Base-by-base conservation (phyloP, 2,329 filamentous ascomycete genomes). In the Fusarium chlamydosporum region DNA sequence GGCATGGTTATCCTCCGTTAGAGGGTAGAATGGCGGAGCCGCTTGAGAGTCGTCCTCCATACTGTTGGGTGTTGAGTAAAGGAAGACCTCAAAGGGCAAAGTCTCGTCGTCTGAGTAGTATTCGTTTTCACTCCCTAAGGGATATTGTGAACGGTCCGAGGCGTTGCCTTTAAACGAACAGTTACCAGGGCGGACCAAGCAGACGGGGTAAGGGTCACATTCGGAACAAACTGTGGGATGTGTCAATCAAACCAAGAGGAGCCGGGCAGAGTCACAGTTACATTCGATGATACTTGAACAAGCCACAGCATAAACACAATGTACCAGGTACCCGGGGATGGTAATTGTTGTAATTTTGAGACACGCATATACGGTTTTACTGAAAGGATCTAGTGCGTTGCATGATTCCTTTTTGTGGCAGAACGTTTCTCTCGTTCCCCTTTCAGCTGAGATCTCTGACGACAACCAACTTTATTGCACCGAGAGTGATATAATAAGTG, bases 1-100 rank as follows among this genome's bases (percentile, higher is more conserved):
- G 7, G 64, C 61, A 51, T 73, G 71, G 38, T 74, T 64, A 40
- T 54, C 59, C 2, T 73, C 42, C 6, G 69, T 65, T 13, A 72
- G 45, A 8, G 67, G 64, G 5, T 74, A 74, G 18, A 69, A 74
- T 27, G 71, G 67, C 59, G 68, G 67, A 33, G 68, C 61, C 42
- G 64, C 61, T 27, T 43, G 46, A 4, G 47, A 48, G 29, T 53
- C 43, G 47, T 13, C 42, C 4, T 55, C 33, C 71, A 73, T 73
- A 26, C 31, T 29, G 45, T n/a, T 42, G 11, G n/a, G 13, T 31
- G n/a, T 10, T n/a, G 4, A 34, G 29, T 34, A 20, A 38, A 16
- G 27, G 6, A 8, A 26, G 12, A 20, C 34, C 47, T 12, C 12
- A 40, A 29, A 15, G 26, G 47, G 34, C 9, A 40, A 50, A 29